Percentiles rank a stretch among this genome's conserved stretches.
Conservation (phyloP, 2,329 filamentous ascomycete genomes). For the Magnaporthiopsis incrustans region DNA sequence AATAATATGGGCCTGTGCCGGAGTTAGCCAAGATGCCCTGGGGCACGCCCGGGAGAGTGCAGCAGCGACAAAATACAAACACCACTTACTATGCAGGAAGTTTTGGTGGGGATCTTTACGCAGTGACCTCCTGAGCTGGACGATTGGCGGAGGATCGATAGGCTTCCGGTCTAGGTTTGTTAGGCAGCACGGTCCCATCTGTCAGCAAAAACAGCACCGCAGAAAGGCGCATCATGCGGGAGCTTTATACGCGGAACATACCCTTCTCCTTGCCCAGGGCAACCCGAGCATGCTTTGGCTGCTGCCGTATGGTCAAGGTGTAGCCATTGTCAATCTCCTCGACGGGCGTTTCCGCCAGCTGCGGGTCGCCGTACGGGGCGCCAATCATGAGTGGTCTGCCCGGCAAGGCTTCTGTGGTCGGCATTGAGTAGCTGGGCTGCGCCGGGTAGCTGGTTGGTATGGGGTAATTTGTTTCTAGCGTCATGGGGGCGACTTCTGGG, state of each 20-base stretch:
- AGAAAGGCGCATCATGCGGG: background rate
- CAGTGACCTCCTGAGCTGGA: conserved; percentile 54
- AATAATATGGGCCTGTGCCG: conserved; percentile 37
- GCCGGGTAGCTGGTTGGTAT: background rate
- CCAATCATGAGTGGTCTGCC: background rate
- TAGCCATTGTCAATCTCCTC: conserved; percentile 15
- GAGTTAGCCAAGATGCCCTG: background rate
- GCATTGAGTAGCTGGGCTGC: background rate
- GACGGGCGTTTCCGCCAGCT: background rate
- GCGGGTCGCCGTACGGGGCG: background rate
- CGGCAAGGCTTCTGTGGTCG: background rate
- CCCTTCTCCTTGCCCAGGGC: conserved; percentile 69
- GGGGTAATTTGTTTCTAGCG: conserved; percentile 2
- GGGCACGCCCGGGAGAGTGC: too few relatives aligned
- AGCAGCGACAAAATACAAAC: too few relatives aligned
- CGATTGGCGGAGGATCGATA: conserved; percentile 78
- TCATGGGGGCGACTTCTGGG: background rate
- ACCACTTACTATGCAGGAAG: conserved; percentile 49
- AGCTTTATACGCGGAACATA: conserved; percentile 23
- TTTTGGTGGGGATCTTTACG: conserved; percentile 37
- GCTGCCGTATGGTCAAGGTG: conserved; percentile 46
- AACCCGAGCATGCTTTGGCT: conserved; percentile 59
- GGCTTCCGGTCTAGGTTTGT: conserved; percentile 63
- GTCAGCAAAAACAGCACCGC: conserved; percentile 1
- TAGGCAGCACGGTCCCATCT: conserved; percentile 4